These are phyloP conservation scores for Aspergillus puulaauensis DNA, from an alignment of 2,329 filamentous ascomycete species.

Conservation along the genomic window DNA sequence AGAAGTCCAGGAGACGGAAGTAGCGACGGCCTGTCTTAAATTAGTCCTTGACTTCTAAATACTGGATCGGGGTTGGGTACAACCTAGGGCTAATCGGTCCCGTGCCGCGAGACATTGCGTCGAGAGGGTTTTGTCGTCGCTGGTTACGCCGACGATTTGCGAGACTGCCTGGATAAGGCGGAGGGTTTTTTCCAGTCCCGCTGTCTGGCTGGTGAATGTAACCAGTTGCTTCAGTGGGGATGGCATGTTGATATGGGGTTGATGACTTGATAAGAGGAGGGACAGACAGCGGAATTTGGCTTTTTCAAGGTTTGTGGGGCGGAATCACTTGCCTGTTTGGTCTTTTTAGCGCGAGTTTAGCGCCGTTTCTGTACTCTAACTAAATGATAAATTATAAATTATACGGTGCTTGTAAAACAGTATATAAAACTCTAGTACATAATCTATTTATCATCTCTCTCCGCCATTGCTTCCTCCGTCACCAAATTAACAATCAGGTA, in stretches of 20 bases:
- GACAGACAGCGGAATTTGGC: neutral
- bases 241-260: neutral
- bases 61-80: neutral
- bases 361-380: too few species aligned
- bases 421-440: too few species aligned
- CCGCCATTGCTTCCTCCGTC: too few species aligned
- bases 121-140: slow-evolving; percentile 26
- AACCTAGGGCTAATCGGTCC: slow-evolving; percentile 46
- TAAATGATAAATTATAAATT: too few species aligned
- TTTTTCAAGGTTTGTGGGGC: neutral
- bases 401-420: too few species aligned
- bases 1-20: slow-evolving; percentile 66
- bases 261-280: neutral
- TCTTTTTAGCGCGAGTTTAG: too few species aligned
- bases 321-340: too few species aligned
- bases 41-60: neutral
- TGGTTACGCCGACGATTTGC: slow-evolving; percentile 32
- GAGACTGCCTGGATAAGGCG: slow-evolving; percentile 40
- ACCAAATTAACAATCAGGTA: too few species aligned
- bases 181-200: slow-evolving; percentile 40
- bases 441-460: too few species aligned
- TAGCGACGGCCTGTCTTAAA: slow-evolving; percentile 55
- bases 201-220: slow-evolving; percentile 31
- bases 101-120: slow-evolving; percentile 39
- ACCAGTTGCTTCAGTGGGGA: slow-evolving; percentile 24